Base-by-base conservation (phyloP, 305 asterid species). In the Solanum hybrid region DNA sequence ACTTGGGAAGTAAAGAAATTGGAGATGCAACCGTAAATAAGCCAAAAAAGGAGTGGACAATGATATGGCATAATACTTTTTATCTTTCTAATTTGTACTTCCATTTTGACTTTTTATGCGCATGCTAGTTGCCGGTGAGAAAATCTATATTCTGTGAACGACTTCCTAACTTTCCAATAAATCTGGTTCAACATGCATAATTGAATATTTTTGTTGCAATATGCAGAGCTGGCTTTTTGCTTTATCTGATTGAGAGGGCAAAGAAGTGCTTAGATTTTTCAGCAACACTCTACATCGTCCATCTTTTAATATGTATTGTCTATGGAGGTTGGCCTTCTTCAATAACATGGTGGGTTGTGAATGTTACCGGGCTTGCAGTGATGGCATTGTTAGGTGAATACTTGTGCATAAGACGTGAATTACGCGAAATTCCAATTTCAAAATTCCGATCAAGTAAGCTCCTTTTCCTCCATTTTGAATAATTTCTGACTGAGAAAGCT, bases 271-370 rank as follows among this genome's bases (percentile, higher is more conserved):
- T 95, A 90, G 99, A 97, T 91, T 97, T 97, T 92, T 92, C 98
- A 61, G 98, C 97, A 22, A 97, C 98, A 77, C 93, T 96, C 29
- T 95, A 96, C 90, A 94, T 97, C 82, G 78, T 93, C 90, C 98
- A 97, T 88, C 97, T 94, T 72, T 93, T 95, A 93, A 93, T 96
- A 82, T 97, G 98, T 94, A 90, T 93, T 89, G 26, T 90, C 10
- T 97, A 96, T 87, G 99, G 99, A 90, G 98, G 98, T 45, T 96
- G 98, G 97, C 99, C 99, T 61, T 91, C 97, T 80, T 96, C 98
- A 26, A 88, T 95, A 89, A 94, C 95, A 8, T 97, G 99, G 99
- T 97, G 99, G 99, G 95, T 94, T 90, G 95, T 96, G 93, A 94
- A 95, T 92, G 92, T 93, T 90, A 94, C 96, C 29, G 93, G 98